Percentiles rank a stretch among this genome's conserved stretches.
Evolutionary conservation across 106 monocot species (phyloP).

Genomic region (Dioscorea zingiberensis): DNA sequence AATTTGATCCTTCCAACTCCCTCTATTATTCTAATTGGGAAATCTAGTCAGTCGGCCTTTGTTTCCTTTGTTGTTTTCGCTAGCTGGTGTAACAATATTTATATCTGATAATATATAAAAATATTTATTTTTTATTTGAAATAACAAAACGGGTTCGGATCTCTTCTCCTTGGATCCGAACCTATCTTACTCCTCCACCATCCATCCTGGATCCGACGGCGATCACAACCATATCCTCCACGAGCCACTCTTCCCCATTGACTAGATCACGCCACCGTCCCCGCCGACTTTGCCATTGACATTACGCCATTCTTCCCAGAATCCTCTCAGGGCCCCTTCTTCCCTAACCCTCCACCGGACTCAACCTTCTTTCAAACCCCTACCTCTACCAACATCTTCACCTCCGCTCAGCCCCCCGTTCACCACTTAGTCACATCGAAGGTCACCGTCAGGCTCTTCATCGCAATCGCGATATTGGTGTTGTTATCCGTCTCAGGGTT

Average conservation of each 20-base stretch:
- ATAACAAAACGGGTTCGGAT: too few species aligned
- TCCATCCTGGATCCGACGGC: not conserved
- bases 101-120: too few species aligned
- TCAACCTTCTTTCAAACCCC: not conserved
- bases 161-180: too few species aligned
- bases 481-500: not conserved
- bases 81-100: too few species aligned
- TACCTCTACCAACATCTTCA: conserved; percentile 5
- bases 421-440: too few species aligned
- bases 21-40: too few species aligned
- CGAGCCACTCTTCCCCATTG: conserved; percentile 47
- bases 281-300: conserved; percentile 4
- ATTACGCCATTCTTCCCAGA: conserved; percentile 1
- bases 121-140: too few species aligned
- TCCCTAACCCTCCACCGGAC: not conserved
- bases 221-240: conserved; percentile 23
- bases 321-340: conserved; percentile 2
- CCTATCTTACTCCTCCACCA: not conserved
- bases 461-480: conserved; percentile 9
- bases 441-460: conserved; percentile 3
- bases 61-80: too few species aligned
- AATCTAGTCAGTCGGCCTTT: too few species aligned
- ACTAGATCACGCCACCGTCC: conserved; percentile 32
- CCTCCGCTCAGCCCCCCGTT: too few species aligned
- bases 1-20: too few species aligned